Evolutionary conservation across 306 rosid species (phyloP), one percentile per base, ranked within the genome.

Genomic region (Acacia crassicarpa): DNA sequence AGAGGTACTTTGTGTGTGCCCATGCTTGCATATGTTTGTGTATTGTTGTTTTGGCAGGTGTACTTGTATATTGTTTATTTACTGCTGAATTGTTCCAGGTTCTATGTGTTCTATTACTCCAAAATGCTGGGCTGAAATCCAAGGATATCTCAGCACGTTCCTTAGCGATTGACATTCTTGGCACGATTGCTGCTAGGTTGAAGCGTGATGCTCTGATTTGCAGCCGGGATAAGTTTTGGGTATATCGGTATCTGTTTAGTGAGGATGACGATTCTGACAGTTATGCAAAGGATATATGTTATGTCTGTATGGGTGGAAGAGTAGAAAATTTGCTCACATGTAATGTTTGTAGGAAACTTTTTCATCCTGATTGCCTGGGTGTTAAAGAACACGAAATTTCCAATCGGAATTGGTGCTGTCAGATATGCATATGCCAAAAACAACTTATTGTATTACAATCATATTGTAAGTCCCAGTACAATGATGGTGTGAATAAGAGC

Each of bases 161-260:
- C 48, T 78, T 96, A 97, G 98, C 99, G 3, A 96, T 96, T 67
- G 99, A 96, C 76, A 88, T 96, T 93, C 97, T 96, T 33, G 99
- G 99, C 80, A 93, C 94, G 44, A 88, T 96, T 91, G 99, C 99
- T 81, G 97, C 99, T 3, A 96, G 99, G 90, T 90, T 96, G 92
- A 96, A 96, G 93, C 98, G 93, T 38, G 99, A 96, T 87, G 92
- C 99, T 76, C 80, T 88, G 51, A 79, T 84, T 86, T 90, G 97
- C 87, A 85, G 94, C 79, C 85, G 72, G 67, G 92, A 91, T 43
- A 93, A 90, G 78, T 91, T 93, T 58, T 96, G 99, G 99, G 86
- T 96, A 77, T 84, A 91, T 70, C 92, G 88, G 82, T 94, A 91
- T 80, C 83, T 95, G 82, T 86, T 67, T 82, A 27, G 87, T 75